Base-by-base conservation (phyloP, 257 asterid genomes). In the Solanum sejunctum region DNA sequence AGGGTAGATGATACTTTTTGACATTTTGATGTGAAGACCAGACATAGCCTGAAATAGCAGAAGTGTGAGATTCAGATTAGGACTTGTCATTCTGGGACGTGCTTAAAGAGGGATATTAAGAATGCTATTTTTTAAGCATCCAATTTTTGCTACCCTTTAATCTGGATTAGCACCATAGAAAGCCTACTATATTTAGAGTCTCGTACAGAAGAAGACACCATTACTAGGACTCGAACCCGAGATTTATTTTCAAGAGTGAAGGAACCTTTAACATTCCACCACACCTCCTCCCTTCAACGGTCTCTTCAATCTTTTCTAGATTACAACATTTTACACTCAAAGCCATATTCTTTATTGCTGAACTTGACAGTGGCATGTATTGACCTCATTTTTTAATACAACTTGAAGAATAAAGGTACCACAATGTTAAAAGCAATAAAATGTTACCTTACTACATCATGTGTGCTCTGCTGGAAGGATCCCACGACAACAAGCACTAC, bases 381-480 rank as follows among this genome's bases (percentile, higher is more conserved):
- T 20, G 55, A 5, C 79, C 79, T 43, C 32, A 20, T 71, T 18
- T 2, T 11, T 7, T 12, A 71, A n/a, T 43, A 49, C 16, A 43
- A 45, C 20, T 26, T 7, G 39, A 45, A 45, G 39, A 43, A 72
- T 7, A 72, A 72, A 45, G 36, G 57, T 45, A 72, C 39, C 57
- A 72, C 57, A 12, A 45, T 26, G n/a, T 45, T 45, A 12, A 45
- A 43, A n/a, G n/a, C 57, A 72, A 45, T 8, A 49, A 49, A 45
- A 45, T 45, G 39, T 21, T 73, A 73, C 58, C 81, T 47, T 47
- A 47, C 58, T 39, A 81, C 84, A 87, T 94, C 92, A 95, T 83
- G 98, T 94, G 41, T 83, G 81, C 84, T 96, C 98, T 49, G 95
- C 94, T 81, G 98, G 99, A 83, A 96, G 89, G 81, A 88, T 41